Evolutionary conservation across 352 stramenopile genomes (phyloP), one percentile per base, ranked within the genome.

Genomic region (Phytophthora cactorum): DNA sequence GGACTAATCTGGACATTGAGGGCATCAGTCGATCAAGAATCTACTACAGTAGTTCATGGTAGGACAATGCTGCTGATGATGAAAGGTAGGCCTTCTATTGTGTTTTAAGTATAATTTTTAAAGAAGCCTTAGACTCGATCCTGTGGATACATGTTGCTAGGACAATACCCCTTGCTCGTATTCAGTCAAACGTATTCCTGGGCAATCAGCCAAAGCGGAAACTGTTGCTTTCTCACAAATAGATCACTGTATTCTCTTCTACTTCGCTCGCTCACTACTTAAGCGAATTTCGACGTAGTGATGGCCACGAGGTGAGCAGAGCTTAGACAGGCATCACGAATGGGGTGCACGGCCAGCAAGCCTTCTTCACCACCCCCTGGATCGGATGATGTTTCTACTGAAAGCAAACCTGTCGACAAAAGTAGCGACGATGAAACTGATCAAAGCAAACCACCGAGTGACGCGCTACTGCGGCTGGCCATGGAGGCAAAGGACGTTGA

Each of bases 301-400:
- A 75, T 75, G 68, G 7, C 45, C 51, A 46, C 45, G 51, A 51
- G 28, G 51, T 52, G 38, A 61, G n/a, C 28, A 10, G n/a, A 29
- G 27, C 39, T 22, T 59, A 34, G 36, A 49, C 44, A 53, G 52
- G 31, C 51, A 46, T 55, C 41, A 68, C 34, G 32, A 64, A 75
- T 72, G 68, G 68, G 63, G n/a, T 72, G 63, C 25, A 39, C 27
- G 32, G 34, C 25, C 51, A 72, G 56, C 52, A 75, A 75, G 25
- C 43, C 46, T 60, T 31, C 54, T 45, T n/a, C 51, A 32, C 50
- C 39, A 22, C 53, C 55, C 36, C 14, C 49, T 53, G 22, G 39
- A n/a, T 27, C 28, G 38, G 46, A 56, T 27, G 49, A 34, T 1
- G 25, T 12, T 31, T 57, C 63, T n/a, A 57, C 34, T 44, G n/a